Conservation (phyloP, 495 filamentous ascomycete genomes). For the Bryoglossum gracile region DNA sequence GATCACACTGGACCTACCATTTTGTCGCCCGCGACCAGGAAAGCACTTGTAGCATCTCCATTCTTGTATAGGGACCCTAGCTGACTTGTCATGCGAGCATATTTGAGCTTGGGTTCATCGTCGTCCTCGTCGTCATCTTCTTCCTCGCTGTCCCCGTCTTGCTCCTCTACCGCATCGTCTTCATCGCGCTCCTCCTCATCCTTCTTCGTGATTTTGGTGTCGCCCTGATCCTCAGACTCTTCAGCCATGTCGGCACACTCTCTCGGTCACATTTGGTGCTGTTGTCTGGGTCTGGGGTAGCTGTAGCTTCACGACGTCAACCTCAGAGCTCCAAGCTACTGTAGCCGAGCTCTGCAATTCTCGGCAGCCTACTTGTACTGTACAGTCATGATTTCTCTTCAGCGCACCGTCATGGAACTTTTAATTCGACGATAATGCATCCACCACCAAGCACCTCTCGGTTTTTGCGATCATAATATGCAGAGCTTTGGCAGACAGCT, state of each 20-base stretch:
- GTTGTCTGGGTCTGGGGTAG: constrained; percentile 3
- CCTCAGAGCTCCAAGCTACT: constrained; percentile 13
- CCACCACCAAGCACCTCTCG: not conserved
- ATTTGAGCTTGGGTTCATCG: constrained; percentile 94
- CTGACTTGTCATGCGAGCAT: constrained; percentile 73
- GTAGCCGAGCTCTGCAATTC: constrained; percentile 1
- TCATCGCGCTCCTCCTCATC: constrained; percentile 27
- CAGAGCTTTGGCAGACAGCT: constrained; percentile 15
- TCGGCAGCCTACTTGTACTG: not conserved
- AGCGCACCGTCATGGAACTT: not conserved
- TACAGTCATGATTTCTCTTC: not conserved
- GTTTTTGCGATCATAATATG: constrained; percentile 2
- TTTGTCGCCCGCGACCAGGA: constrained; percentile 87
- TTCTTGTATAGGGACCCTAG: constrained; percentile 80
- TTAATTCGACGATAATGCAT: not conserved
- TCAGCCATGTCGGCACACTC: constrained; percentile 21
- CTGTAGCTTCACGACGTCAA: constrained; percentile 16
- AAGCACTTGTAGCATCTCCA: constrained; percentile 87
- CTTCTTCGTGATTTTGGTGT: constrained; percentile 18
- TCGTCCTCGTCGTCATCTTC: constrained; percentile 84
- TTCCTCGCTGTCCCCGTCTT: constrained; percentile 47
- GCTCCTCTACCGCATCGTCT: constrained; percentile 28
- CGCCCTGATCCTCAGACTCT: constrained; percentile 19
- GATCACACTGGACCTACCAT: constrained; percentile 54
- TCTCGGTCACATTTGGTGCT: constrained; percentile 24